phyloP scores from a whole-genome alignment of 257 asterid genomes.

The Linderniella brevidens region DNA sequence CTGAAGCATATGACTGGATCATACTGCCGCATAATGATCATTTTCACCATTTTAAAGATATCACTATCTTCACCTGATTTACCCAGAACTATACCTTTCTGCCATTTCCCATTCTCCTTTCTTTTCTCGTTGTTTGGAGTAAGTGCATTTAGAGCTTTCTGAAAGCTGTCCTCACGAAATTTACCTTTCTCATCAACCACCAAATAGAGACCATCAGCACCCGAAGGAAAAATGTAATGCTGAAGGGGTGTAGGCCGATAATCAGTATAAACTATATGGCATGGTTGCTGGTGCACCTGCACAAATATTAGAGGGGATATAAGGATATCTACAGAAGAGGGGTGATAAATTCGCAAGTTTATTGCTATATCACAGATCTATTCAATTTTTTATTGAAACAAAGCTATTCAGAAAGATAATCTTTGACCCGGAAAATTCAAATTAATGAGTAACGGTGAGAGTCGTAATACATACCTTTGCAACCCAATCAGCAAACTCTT shows the following conservation, averaged over 20 bases:
- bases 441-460: neutral
- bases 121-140: conserved; percentile 41
- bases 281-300: conserved; percentile 96
- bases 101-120: conserved; percentile 65
- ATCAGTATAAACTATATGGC: conserved; percentile 94
- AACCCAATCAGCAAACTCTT: conserved; percentile 96
- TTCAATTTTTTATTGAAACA: no score
- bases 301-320: conserved; percentile 14
- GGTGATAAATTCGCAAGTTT: no score
- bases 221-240: conserved; percentile 86
- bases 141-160: conserved; percentile 81
- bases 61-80: conserved; percentile 84
- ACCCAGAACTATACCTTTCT: conserved; percentile 57
- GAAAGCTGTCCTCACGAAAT: conserved; percentile 94
- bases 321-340: conserved; percentile 7
- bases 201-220: conserved; percentile 86
- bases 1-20: conserved; percentile 99
- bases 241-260: conserved; percentile 98
- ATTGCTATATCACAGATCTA: no score
- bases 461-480: conserved; percentile 55
- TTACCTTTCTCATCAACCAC: conserved; percentile 91
- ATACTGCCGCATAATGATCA: conserved; percentile 83
- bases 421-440: no score
- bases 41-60: conserved; percentile 94
- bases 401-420: no score